Percentiles rank a stretch among this genome's conserved stretches.
These are phyloP conservation scores for Datura wrightii DNA, from an alignment of 257 asterid species.

Conservation along the genomic window DNA sequence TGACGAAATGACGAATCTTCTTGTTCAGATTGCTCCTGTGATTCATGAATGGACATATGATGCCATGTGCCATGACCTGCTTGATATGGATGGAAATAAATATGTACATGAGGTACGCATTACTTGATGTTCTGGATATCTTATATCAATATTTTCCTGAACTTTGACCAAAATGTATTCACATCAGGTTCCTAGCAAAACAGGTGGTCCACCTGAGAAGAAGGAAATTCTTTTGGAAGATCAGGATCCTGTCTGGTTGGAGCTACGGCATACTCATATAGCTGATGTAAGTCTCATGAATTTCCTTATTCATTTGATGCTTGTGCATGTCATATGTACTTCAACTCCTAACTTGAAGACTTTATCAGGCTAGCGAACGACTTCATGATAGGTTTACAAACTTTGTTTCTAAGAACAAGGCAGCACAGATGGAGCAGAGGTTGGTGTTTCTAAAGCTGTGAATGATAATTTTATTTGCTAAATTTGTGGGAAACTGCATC, in stretches of 20 bases:
- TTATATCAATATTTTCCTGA: constrained; percentile 34
- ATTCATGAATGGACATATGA: constrained; percentile 99
- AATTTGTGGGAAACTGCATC: constrained; percentile 14
- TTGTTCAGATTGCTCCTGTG: constrained; percentile 83
- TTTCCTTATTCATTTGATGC: constrained; percentile 24
- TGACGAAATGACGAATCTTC: constrained; percentile 27
- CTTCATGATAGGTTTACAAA: constrained; percentile 83
- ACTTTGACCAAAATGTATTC: constrained; percentile 34
- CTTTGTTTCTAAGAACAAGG: constrained; percentile 91
- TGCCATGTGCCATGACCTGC: constrained; percentile 97
- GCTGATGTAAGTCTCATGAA: constrained; percentile 71
- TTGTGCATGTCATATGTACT: constrained; percentile 34
- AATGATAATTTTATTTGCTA: not conserved
- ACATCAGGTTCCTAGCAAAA: constrained; percentile 73
- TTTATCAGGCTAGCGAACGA: constrained; percentile 84
- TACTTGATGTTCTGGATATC: constrained; percentile 31
- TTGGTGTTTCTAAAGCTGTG: constrained; percentile 43
- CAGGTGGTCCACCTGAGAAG: constrained; percentile 81
- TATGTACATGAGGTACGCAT: constrained; percentile 76
- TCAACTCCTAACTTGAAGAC: constrained; percentile 32
- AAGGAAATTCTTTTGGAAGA: constrained; percentile 93
- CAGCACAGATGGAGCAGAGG: constrained; percentile 98
- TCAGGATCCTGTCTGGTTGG: constrained; percentile 94
- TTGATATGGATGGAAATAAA: constrained; percentile 90
- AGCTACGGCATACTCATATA: constrained; percentile 87